A percentile compares a stretch with the other conserved stretches of the same genome.
Evolutionary conservation across 805 yeast genomes (phyloP).

Genomic region (Kluyveromyces dobzhanskii): DNA sequence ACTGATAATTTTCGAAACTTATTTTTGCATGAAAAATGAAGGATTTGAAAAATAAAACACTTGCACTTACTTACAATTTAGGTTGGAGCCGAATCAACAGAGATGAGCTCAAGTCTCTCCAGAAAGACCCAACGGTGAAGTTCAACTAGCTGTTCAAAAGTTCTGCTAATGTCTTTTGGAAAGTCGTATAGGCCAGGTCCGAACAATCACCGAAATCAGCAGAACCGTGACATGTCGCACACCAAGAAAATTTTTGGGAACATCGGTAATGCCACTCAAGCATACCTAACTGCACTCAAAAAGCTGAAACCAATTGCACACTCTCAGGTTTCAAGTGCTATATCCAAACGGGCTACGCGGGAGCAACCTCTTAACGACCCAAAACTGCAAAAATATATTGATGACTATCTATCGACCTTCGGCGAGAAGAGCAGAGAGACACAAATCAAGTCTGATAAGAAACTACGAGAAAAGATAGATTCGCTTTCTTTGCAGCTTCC

Average conservation of each 20-base stretch:
- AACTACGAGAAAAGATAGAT: conserved; percentile 1
- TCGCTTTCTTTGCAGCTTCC: background rate
- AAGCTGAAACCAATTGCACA: background rate
- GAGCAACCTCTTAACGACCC: background rate
- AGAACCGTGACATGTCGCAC: background rate
- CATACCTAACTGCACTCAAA: conserved; percentile 1
- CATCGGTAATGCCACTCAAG: background rate
- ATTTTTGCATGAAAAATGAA: too few relatives aligned
- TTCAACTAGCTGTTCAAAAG: too few relatives aligned
- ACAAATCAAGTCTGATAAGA: background rate
- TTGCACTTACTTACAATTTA: too few relatives aligned
- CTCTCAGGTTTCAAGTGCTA: background rate
- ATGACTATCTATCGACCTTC: background rate
- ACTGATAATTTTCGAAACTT: too few relatives aligned
- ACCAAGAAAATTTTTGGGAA: background rate
- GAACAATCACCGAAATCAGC: background rate
- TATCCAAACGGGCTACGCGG: too few relatives aligned
- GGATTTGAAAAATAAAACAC: too few relatives aligned
- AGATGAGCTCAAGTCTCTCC: too few relatives aligned
- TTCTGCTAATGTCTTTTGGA: background rate
- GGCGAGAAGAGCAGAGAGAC: background rate
- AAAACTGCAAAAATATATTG: background rate
- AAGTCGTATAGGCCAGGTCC: conserved; percentile 2
- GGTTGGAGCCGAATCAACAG: too few relatives aligned
- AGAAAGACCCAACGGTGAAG: too few relatives aligned